Evolutionary conservation across 2,329 filamentous ascomycete species (phyloP).

Genomic region (Xylaria sp.): DNA sequence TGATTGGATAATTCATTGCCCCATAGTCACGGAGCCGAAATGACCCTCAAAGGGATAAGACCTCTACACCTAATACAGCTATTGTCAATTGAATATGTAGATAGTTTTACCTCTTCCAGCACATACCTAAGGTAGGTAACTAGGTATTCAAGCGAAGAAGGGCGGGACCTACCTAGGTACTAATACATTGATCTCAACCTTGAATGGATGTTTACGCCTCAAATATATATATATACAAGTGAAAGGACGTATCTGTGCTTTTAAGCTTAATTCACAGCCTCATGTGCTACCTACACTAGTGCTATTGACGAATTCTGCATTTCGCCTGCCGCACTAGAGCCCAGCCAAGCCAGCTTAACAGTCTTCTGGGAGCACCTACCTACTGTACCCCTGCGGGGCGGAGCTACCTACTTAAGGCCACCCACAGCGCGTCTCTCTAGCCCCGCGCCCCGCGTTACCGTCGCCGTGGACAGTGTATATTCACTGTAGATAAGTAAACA

Average conservation of each 20-base stretch:
- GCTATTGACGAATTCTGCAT: not conserved
- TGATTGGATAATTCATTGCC: too few species aligned
- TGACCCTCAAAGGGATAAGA: too few species aligned
- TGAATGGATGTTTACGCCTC: too few species aligned
- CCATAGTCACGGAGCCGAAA: too few species aligned
- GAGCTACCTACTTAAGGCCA: not conserved
- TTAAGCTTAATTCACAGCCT: not conserved
- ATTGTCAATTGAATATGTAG: too few species aligned
- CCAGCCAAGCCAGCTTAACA: too few species aligned
- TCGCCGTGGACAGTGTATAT: constrained; percentile 11
- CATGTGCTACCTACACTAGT: not conserved
- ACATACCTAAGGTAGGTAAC: too few species aligned
- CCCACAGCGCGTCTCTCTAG: constrained; percentile 13
- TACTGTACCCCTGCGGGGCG: not conserved
- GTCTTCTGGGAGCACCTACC: not conserved
- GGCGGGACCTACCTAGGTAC: too few species aligned
- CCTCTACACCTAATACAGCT: too few species aligned
- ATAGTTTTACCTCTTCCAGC: too few species aligned
- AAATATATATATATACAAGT: not conserved
- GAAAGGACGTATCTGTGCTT: not conserved
- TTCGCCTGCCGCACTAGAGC: not conserved
- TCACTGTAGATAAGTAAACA: constrained; percentile 26
- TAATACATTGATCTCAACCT: too few species aligned
- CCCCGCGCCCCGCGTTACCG: constrained; percentile 25
- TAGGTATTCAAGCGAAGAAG: too few species aligned